phyloP scores from a whole-genome alignment of 2,329 filamentous ascomycete genomes.

The Fusarium newnesense region DNA sequence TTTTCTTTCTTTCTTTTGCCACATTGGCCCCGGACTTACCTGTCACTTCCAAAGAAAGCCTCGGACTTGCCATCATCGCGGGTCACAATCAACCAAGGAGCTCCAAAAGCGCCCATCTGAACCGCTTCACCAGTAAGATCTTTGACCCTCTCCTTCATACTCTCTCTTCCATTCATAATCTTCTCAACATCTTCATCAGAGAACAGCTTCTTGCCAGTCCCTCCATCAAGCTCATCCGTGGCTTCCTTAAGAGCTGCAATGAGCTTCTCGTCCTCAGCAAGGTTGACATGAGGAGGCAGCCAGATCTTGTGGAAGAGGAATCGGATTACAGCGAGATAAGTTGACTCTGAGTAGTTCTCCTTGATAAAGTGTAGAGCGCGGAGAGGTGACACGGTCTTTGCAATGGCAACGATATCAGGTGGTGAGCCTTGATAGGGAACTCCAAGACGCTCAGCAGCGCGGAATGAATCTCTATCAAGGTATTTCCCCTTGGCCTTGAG shows the following conservation, averaged over 20 bases:
- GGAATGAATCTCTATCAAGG: conserved; percentile 54
- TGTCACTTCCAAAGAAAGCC: conserved; percentile 82
- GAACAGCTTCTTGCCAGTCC: conserved; percentile 54
- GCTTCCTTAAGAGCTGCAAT: conserved; percentile 49
- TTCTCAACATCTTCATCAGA: conserved; percentile 59
- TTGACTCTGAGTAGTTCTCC: conserved; percentile 58
- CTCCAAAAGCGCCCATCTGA: conserved; percentile 76
- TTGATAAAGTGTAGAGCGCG: conserved; percentile 76
- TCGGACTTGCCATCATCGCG: conserved; percentile 68
- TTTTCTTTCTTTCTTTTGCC: no score
- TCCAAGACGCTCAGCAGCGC: conserved; percentile 53
- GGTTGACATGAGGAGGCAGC: conserved; percentile 66
- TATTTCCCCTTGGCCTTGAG: conserved; percentile 75
- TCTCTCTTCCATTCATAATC: conserved; percentile 65
- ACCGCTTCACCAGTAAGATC: conserved; percentile 70
- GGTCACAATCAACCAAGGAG: conserved; percentile 78
- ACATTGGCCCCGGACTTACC: conserved; percentile 49
- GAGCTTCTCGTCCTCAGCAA: conserved; percentile 68
- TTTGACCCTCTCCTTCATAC: conserved; percentile 60
- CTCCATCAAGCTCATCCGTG: conserved; percentile 41
- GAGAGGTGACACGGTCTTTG: conserved; percentile 65
- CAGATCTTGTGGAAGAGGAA: conserved; percentile 71
- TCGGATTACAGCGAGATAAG: conserved; percentile 64
- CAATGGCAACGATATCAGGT: conserved; percentile 55
- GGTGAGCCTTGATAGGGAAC: conserved; percentile 52